Evolutionary conservation across 2,329 filamentous ascomycete genomes (phyloP).

Genomic region (Microdochium trichocladiopsis): DNA sequence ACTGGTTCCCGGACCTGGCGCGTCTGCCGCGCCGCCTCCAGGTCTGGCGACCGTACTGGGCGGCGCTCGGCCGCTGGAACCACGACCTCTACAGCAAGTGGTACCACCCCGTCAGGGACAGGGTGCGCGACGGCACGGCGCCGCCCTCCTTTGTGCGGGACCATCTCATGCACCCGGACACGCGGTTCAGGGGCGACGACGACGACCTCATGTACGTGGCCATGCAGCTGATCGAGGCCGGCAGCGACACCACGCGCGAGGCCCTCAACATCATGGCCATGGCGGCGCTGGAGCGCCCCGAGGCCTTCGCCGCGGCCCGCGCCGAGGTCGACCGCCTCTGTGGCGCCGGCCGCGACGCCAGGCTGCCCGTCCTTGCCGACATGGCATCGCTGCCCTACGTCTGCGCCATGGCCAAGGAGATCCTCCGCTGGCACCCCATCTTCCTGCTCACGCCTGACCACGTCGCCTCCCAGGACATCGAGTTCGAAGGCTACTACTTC

Average conservation of each 20-base stretch:
- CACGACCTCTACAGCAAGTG: constrained; percentile 23
- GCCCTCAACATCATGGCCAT: constrained; percentile 21
- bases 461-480: constrained; percentile 31
- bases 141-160: constrained; percentile 26
- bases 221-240: constrained; percentile 28
- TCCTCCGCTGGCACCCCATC: constrained; percentile 35
- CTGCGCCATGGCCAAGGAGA: constrained; percentile 36
- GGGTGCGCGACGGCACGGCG: constrained; percentile 12
- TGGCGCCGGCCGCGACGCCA: constrained; percentile 20
- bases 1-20: constrained; percentile 28
- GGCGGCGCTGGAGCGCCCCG: constrained; percentile 21
- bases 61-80: constrained; percentile 22
- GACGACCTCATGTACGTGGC: constrained; percentile 31
- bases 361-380: constrained; percentile 32
- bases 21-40: constrained; percentile 22
- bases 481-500: constrained; percentile 36
- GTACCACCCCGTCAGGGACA: constrained; percentile 12
- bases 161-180: constrained; percentile 12
- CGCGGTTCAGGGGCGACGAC: constrained; percentile 21
- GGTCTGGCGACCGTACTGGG: constrained; percentile 23
- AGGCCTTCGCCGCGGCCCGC: constrained; percentile 25
- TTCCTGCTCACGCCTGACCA: constrained; percentile 27
- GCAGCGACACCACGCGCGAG: constrained; percentile 34
- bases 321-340: constrained; percentile 35
- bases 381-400: constrained; percentile 30